These are phyloP conservation scores for Zopfochytrium polystomum DNA, from an alignment of 371 early-diverging fungal genomes.

Conservation along the genomic window DNA sequence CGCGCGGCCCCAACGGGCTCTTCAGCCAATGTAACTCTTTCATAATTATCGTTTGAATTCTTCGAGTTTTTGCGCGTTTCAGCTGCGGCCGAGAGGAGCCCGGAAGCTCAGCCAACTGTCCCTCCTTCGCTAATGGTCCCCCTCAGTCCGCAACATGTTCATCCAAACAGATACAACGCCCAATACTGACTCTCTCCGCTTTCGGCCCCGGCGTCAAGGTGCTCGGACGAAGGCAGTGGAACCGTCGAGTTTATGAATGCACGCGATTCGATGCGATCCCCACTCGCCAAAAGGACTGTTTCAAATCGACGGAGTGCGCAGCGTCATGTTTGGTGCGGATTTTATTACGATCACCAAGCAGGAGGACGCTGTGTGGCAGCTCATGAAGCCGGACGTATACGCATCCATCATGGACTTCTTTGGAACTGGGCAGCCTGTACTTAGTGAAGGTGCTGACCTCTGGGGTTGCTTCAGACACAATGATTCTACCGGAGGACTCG, in stretches of 20 bases:
- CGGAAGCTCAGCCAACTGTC: too few species aligned
- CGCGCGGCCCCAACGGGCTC: too few species aligned
- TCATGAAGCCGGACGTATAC: conserved; percentile 95
- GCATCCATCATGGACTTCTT: conserved; percentile 93
- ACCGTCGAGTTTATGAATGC: conserved; percentile 75
- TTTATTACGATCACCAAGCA: conserved; percentile 92
- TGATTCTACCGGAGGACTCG: conserved; percentile 73
- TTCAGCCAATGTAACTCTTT: too few species aligned
- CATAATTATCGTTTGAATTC: too few species aligned
- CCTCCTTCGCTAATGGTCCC: too few species aligned
- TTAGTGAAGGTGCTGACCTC: conserved; percentile 35
- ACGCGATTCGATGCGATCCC: conserved; percentile 81
- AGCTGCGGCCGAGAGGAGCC: too few species aligned
- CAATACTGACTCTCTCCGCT: conserved; percentile 86
- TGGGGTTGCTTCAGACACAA: conserved; percentile 56
- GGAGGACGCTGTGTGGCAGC: conserved; percentile 78
- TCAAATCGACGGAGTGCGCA: conserved; percentile 81
- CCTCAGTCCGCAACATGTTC: conserved; percentile 79
- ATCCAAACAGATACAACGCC: conserved; percentile 94
- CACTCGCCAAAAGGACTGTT: conserved; percentile 86
- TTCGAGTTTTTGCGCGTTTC: too few species aligned
- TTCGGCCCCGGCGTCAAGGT: conserved; percentile 87
- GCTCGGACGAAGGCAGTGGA: too few species aligned
- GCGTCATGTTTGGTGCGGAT: conserved; percentile 87
- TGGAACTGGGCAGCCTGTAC: conserved; percentile 75